These are phyloP conservation scores for Fusarium humuli DNA, from an alignment of 2,329 filamentous ascomycete genomes.

Conservation along the genomic window DNA sequence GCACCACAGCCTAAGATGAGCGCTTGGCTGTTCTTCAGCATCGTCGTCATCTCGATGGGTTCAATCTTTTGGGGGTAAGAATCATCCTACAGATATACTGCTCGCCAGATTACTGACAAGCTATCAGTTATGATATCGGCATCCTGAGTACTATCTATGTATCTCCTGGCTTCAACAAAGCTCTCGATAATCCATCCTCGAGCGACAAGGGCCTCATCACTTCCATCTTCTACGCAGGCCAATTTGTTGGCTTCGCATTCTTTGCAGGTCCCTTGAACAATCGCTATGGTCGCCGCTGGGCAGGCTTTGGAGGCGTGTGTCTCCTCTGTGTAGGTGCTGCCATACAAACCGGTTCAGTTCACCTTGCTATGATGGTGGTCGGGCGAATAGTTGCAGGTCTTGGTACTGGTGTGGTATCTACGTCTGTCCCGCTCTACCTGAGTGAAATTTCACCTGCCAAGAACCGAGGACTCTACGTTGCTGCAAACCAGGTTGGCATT, in stretches of 20 bases:
- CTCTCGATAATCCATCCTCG: not conserved
- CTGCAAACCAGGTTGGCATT: slow-evolving; percentile 22
- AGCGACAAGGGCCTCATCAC: slow-evolving; percentile 24
- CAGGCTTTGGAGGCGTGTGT: slow-evolving; percentile 7
- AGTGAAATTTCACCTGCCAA: slow-evolving; percentile 23
- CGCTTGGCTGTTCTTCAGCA: slow-evolving; percentile 20
- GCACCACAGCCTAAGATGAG: slow-evolving; percentile 21
- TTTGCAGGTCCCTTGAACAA: slow-evolving; percentile 13
- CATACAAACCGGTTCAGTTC: slow-evolving; percentile 23
- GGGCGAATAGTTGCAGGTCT: slow-evolving; percentile 21
- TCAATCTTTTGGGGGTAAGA: slow-evolving; percentile 26
- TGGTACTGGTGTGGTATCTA: slow-evolving; percentile 16
- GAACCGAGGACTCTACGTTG: slow-evolving; percentile 20
- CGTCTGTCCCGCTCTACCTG: slow-evolving; percentile 13
- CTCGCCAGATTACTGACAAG: not conserved
- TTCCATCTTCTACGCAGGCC: slow-evolving; percentile 17
- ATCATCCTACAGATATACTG: accelerated
- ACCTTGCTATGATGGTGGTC: slow-evolving; percentile 21
- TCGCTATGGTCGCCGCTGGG: slow-evolving; percentile 12
- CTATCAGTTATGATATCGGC: slow-evolving; percentile 13
- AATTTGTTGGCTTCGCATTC: slow-evolving; percentile 15
- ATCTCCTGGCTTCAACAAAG: slow-evolving; percentile 20
- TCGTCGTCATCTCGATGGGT: slow-evolving; percentile 19
- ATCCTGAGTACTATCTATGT: slow-evolving; percentile 25
- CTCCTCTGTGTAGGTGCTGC: slow-evolving; percentile 20